Conservation (phyloP, 23 red algal genomes). For the Agarophyton chilense region DNA sequence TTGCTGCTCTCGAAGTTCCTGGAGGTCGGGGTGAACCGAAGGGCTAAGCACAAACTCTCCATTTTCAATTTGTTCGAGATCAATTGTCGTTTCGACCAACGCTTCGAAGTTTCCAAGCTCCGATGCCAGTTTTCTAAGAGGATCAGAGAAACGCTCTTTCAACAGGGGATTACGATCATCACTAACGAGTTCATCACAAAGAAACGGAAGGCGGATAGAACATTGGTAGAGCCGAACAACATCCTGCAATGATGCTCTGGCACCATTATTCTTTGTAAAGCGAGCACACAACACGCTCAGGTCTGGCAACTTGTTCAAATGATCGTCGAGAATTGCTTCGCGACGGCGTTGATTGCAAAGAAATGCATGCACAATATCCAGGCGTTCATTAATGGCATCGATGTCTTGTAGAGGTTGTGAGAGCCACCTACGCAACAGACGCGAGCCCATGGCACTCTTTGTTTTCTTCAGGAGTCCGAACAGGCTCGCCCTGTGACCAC, state of each 20-base stretch:
- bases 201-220: slow-evolving; percentile 81
- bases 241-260: slow-evolving; percentile 73
- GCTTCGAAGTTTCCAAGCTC: slow-evolving; percentile 83
- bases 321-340: slow-evolving; percentile 56
- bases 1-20: slow-evolving; percentile 58
- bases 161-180: slow-evolving; percentile 6
- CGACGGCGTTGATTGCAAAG: slow-evolving; percentile 45
- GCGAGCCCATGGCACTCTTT: slow-evolving; percentile 82
- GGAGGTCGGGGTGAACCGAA: slow-evolving; percentile 60
- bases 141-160: slow-evolving; percentile 44
- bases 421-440: slow-evolving; percentile 76
- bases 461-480: slow-evolving; percentile 81
- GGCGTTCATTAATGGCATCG: slow-evolving; percentile 68
- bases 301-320: slow-evolving; percentile 86
- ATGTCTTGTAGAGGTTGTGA: slow-evolving; percentile 78
- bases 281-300: slow-evolving; percentile 57
- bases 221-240: slow-evolving; percentile 93
- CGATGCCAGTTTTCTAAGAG: slow-evolving; percentile 51
- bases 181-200: slow-evolving; percentile 54
- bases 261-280: slow-evolving; percentile 64
- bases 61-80: slow-evolving; percentile 90
- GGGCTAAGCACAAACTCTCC: slow-evolving; percentile 94
- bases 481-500: slow-evolving; percentile 66
- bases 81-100: slow-evolving; percentile 88
- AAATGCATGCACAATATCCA: slow-evolving; percentile 75